Conservation (phyloP, 306 rosid genomes). For the Cucurbita ficifolia region DNA sequence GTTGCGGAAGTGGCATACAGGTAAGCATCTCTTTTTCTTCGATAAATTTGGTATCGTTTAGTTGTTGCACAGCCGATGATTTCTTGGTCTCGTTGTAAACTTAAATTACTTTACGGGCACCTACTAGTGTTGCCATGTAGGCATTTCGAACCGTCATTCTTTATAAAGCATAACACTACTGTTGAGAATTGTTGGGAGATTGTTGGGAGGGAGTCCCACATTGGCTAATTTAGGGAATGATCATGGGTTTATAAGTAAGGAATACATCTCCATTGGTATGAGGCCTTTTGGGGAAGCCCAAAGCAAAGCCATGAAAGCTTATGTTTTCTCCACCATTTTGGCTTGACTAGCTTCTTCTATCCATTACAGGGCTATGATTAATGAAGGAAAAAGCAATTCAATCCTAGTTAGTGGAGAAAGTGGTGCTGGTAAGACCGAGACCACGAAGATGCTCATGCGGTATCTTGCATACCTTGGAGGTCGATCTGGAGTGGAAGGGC, state of each 20-base stretch:
- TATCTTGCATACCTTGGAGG: conserved; percentile 99
- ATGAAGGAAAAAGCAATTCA: conserved; percentile 99
- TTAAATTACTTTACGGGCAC: neutral
- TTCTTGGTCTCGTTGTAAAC: neutral
- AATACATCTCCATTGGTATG: no score
- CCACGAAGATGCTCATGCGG: conserved; percentile 98
- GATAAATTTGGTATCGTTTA: neutral
- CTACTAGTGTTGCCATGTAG: neutral
- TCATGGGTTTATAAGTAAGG: no score
- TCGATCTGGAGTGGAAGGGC: conserved; percentile 98
- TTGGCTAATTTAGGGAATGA: no score
- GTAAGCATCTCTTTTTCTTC: conserved; percentile 14
- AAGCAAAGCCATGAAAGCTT: no score
- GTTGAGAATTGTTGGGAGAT: no score
- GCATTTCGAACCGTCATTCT: neutral
- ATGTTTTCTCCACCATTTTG: no score
- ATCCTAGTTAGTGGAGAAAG: conserved; percentile 98
- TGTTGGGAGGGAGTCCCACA: no score
- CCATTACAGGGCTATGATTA: conserved; percentile 74
- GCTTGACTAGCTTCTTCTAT: conserved; percentile 8
- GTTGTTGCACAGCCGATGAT: neutral
- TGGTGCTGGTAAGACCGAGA: conserved; percentile 99
- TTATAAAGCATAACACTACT: neutral
- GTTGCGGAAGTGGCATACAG: conserved; percentile 99
- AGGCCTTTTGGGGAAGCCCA: no score